Evolutionary conservation across 441 rosid species (phyloP).

Genomic region (Populus hybrid): DNA sequence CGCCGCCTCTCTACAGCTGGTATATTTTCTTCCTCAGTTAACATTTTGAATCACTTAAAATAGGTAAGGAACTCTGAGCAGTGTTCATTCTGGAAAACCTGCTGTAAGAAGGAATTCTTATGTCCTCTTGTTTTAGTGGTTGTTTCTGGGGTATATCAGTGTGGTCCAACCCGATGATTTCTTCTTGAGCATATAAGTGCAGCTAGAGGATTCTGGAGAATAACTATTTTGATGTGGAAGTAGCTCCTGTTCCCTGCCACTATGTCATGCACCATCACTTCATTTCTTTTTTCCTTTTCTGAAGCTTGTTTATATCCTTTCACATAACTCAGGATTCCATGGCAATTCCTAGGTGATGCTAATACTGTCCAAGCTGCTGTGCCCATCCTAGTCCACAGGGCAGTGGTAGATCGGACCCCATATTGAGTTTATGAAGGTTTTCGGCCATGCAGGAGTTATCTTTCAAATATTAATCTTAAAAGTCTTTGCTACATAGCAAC

Average conservation of each 20-base stretch:
- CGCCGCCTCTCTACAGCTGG: slow-evolving; percentile 69
- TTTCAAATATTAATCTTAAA: neutral
- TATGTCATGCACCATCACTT: neutral
- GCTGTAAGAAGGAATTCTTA: neutral
- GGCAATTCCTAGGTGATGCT: neutral
- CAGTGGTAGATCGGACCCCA: neutral
- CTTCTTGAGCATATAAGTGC: neutral
- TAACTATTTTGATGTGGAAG: neutral
- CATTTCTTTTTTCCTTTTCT: neutral
- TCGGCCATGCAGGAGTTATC: neutral
- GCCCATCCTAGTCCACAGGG: neutral
- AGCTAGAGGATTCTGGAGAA: neutral
- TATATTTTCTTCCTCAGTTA: slow-evolving; percentile 20
- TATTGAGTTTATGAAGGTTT: neutral
- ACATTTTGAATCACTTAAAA: neutral
- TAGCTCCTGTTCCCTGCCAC: neutral
- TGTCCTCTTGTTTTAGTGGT: neutral
- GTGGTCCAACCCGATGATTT: neutral
- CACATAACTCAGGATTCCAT: neutral
- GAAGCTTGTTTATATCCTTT: neutral
- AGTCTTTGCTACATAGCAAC: neutral
- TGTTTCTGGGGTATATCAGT: neutral
- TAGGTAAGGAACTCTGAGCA: neutral
- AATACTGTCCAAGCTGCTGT: neutral
- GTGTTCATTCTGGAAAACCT: neutral